Conservation (phyloP, 257 asterid species). For the Craterostigma plantagineum region DNA sequence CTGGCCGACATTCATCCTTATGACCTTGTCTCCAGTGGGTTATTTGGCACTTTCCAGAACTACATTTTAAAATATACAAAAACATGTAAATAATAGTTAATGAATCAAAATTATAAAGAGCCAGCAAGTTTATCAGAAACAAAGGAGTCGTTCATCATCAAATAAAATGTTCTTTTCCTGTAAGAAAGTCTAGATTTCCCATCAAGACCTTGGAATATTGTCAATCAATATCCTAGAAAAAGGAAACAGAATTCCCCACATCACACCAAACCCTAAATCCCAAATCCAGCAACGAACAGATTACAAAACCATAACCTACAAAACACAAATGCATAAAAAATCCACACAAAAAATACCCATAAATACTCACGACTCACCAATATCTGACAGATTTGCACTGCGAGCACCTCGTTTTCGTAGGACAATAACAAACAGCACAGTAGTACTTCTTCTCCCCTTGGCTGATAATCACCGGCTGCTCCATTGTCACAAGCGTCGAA, state of each 20-base stretch:
- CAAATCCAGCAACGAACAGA: slow-evolving; percentile 1
- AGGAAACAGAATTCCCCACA: no score
- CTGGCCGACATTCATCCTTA: slow-evolving; percentile 55
- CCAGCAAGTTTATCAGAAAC: not conserved
- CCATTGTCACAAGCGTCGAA: slow-evolving; percentile 10
- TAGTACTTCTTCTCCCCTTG: slow-evolving; percentile 17
- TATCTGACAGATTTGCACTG: slow-evolving; percentile 39
- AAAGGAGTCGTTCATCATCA: no score
- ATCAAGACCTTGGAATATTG: no score
- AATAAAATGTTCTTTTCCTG: no score
- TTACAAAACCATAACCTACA: not conserved
- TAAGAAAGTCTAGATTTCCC: no score
- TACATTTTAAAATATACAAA: slow-evolving; percentile 17
- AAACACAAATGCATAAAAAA: not conserved
- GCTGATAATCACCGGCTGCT: slow-evolving; percentile 4
- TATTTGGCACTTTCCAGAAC: slow-evolving; percentile 97
- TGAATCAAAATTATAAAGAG: not conserved
- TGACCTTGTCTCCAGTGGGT: slow-evolving; percentile 96
- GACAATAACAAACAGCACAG: slow-evolving; percentile 36
- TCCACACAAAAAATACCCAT: not conserved
- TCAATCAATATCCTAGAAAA: no score
- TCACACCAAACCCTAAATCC: no score
- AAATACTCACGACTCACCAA: slow-evolving; percentile 22
- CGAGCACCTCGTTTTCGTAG: slow-evolving; percentile 38
- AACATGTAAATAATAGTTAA: not conserved